Evolutionary conservation across 129 eudicot genomes (phyloP).

Genomic region (Artemisia argyi): DNA sequence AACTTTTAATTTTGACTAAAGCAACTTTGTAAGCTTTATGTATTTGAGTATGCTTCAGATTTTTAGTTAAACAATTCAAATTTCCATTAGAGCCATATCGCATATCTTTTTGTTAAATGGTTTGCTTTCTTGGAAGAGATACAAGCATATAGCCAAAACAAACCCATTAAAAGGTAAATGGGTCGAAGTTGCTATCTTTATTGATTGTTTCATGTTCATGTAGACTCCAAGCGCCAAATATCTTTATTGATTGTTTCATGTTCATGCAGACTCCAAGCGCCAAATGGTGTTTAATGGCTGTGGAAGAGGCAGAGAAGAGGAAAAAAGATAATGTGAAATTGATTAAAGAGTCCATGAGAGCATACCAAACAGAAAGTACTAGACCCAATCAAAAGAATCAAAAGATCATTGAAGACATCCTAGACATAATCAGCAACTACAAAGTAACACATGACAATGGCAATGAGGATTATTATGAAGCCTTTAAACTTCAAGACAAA

Average conservation of each 20-base stretch:
- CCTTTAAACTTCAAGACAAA: conserved; percentile 60
- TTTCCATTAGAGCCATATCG: too few relatives aligned
- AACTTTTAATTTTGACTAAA: too few relatives aligned
- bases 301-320: conserved; percentile 60
- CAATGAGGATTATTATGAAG: conserved; percentile 50
- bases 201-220: conserved; percentile 9
- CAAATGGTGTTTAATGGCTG: conserved; percentile 68
- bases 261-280: conserved; percentile 53
- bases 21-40: too few relatives aligned
- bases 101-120: too few relatives aligned
- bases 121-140: too few relatives aligned
- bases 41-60: too few relatives aligned
- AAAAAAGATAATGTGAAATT: conserved; percentile 42
- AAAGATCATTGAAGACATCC: conserved; percentile 24
- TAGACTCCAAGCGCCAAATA: conserved; percentile 56
- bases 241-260: background rate
- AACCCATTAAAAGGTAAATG: too few relatives aligned
- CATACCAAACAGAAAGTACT: background rate
- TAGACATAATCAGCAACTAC: conserved; percentile 26
- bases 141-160: too few relatives aligned
- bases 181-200: too few relatives aligned
- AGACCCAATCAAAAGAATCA: conserved; percentile 20
- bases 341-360: conserved; percentile 7
- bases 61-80: too few relatives aligned
- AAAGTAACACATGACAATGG: conserved; percentile 31